Evolutionary conservation across 805 yeast genomes (phyloP), one percentile per base, ranked within the genome.

Genomic region (Blastobotrys peoriensis): DNA sequence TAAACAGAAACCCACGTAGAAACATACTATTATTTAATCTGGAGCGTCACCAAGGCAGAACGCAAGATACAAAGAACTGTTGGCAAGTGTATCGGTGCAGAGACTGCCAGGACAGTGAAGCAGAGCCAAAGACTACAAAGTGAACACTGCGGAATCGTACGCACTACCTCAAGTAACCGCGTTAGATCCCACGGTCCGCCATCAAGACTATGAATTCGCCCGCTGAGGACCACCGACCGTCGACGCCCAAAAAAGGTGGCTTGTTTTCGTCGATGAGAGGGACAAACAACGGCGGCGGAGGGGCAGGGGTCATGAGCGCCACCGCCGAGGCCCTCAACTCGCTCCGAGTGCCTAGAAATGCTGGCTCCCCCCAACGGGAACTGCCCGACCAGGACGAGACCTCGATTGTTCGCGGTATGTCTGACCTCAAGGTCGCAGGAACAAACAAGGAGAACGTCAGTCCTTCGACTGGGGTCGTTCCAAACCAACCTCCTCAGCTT

Each of bases 231-330:
- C 30, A 25, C 13, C 8, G 13, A 13, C 30, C 30, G 8, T 8
- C 30, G 8, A 25, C 30, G 30, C 30, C 30, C 13, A 37, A 39
- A 5, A 44, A 40, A 20, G 38, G 25, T 3, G 25, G 18, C 28
- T 44, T 33, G 36, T 33, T 47, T 20, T 47, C 41, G 47, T 50
- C 49, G 30, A 49, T 50, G 15, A 68, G 45, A 3, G 61, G 63
- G 43, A 68, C 48, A 2, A 13, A 49, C 52, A 49, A 70, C 55
- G 4, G 54, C 55, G 5, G 74, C 74, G 1, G 53, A 45, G 48
- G 56, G 68, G 52, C 69, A 70, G 20, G 65, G 65, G 8, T 59
- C 51, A 50, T 71, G 74, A 37, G 67, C 49, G 10, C 69, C 75
- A 5, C 75, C 75, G 71, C 67, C 23, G 53, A 55, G 39, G 66